A percentile compares a stretch with the other conserved stretches of the same genome.
Conservation (phyloP, 805 yeast species). For the Zygotorulaspora florentina region DNA sequence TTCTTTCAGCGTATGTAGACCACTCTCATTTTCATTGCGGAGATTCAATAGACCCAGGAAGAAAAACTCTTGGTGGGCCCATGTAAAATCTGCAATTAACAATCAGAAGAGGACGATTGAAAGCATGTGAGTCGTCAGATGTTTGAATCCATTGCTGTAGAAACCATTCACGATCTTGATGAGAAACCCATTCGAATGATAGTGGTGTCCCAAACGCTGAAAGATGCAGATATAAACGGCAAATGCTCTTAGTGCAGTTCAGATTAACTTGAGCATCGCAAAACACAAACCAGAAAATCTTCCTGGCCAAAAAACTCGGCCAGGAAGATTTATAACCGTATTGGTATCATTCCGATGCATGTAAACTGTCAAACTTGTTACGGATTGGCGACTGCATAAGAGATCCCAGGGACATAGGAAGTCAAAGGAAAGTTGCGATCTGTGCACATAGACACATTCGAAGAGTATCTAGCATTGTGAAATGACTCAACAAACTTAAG, state of each 20-base stretch:
- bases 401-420: conserved; percentile 12
- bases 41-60: conserved; percentile 2
- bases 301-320: background rate
- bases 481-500: conserved; percentile 33
- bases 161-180: conserved; percentile 1
- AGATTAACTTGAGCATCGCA: conserved; percentile 1
- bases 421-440: conserved; percentile 7
- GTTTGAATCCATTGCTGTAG: no score
- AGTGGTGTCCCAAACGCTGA: no score
- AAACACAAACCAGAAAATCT: background rate
- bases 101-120: conserved; percentile 1
- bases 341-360: background rate
- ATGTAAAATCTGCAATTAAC: background rate
- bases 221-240: no score
- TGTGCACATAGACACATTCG: conserved; percentile 38
- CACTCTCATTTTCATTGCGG: background rate
- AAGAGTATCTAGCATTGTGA: conserved; percentile 16
- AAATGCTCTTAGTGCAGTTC: background rate
- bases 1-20: background rate
- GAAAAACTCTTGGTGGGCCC: conserved; percentile 9
- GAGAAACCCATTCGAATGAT: background rate
- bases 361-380: background rate
- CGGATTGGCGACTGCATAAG: background rate
- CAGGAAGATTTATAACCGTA: background rate
- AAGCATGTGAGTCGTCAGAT: no score